Percentiles rank a stretch among this genome's conserved stretches.
Evolutionary conservation across 75 land plant genomes (phyloP).

Genomic region (Picea sitchensis): DNA sequence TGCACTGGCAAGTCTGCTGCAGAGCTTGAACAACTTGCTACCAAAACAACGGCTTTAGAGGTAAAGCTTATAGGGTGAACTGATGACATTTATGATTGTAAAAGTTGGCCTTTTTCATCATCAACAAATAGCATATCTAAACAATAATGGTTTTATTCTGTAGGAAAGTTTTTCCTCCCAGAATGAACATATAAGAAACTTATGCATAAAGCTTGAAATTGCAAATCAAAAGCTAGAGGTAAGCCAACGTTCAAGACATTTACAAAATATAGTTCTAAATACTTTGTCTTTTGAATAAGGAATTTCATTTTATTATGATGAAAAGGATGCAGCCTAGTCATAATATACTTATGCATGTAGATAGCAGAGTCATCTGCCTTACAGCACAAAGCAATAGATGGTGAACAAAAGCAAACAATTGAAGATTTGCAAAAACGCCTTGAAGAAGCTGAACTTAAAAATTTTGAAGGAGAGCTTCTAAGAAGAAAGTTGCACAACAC

Average conservation of each 20-base stretch:
- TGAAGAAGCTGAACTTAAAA: slow-evolving; percentile 32
- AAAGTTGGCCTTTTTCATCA: neutral
- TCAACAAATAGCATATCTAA: neutral
- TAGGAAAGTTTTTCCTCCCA: slow-evolving; percentile 45
- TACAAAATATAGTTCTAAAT: neutral
- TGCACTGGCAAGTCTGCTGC: slow-evolving; percentile 46
- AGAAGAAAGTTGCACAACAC: slow-evolving; percentile 51
- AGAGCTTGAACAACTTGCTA: slow-evolving; percentile 33
- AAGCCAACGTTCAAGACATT: neutral
- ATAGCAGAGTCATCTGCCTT: slow-evolving; percentile 16
- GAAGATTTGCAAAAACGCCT: slow-evolving; percentile 29
- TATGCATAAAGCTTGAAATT: slow-evolving; percentile 35
- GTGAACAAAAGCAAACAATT: slow-evolving; percentile 14
- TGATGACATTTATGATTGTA: neutral
- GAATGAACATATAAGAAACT: slow-evolving; percentile 29
- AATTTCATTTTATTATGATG: neutral
- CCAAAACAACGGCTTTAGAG: slow-evolving; percentile 41
- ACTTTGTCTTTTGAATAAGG: neutral
- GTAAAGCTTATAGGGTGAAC: slow-evolving; percentile 11
- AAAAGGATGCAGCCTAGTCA: neutral
- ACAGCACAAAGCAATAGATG: slow-evolving; percentile 15
- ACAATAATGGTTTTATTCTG: slow-evolving; percentile 1
- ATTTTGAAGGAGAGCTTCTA: slow-evolving; percentile 45
- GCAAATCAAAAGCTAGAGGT: slow-evolving; percentile 42
- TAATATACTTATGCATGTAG: slow-evolving; percentile 4